Base-by-base conservation (phyloP, 352 stramenopile species). In the Phytophthora tubulina region DNA sequence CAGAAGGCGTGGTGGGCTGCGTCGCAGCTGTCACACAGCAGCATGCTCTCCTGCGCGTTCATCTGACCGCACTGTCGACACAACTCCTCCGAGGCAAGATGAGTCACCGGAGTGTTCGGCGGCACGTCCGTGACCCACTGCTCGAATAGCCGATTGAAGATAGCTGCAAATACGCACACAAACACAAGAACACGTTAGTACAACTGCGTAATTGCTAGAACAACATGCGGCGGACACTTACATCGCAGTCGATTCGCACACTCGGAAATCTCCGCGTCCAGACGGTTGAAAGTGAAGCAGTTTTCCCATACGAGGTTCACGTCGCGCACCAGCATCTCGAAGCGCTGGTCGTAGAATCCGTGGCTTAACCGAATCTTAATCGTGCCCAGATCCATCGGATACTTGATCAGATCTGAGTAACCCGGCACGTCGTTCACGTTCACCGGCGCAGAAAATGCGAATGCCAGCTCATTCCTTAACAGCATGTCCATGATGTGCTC, bases 331-430 rank as follows among this genome's bases (percentile, higher is more conserved):
- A 93, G 61, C 21, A 85, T 77, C 35, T 91, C 72, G 15, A 81
- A 85, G 4, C 78, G 80, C 33, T 86, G 63, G 32, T 91, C 77
- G 58, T 95, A 95, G 45, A 79, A 84, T 2, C 86, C 86, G 13
- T 78, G 72, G 9, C 35, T 67, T 35, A 99, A 78, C 17, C 94
- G 90, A 32, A 82, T 78, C 21, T 86, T 89, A 41, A 98, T 84
- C 30, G 96, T 98, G 5, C 87, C 87, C 4, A 99, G 72, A 72
- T 99, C 95, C 91, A 98, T 98, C 15, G 94, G 92, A 6, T 85
- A 46, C 51, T 88, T 89, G 61, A 96, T 83, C 31, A 96, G 52
- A 39, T 85, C 75, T 3, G 67, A 58, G 58, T 97, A 97, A 13
- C 85, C 87, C 14, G 85, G 88, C 1, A 97, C 82, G 27, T 89